phyloP scores from a whole-genome alignment of 2,329 filamentous ascomycete genomes.

The Decorospora gaudefroyi region DNA sequence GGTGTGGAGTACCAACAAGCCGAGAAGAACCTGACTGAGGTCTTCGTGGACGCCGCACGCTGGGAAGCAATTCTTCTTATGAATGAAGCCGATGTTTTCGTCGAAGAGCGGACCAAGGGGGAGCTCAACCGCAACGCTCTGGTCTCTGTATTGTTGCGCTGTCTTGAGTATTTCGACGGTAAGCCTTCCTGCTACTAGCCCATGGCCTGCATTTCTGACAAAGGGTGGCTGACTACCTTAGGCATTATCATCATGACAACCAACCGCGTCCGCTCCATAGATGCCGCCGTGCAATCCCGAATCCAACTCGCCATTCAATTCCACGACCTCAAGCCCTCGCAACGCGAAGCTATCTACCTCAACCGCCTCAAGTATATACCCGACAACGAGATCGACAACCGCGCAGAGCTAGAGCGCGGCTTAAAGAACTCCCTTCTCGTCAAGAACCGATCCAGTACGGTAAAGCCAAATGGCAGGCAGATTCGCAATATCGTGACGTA shows the following conservation, averaged over 20 bases:
- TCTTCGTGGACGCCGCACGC: background rate
- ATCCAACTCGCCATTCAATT: constrained; percentile 8
- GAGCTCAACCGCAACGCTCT: constrained; percentile 30
- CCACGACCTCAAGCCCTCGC: background rate
- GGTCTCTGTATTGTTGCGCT: constrained; percentile 39
- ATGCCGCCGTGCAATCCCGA: constrained; percentile 47
- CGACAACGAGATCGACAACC: too few relatives aligned
- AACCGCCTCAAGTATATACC: too few relatives aligned
- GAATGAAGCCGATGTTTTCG: constrained; percentile 55
- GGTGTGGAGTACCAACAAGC: background rate
- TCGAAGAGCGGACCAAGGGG: constrained; percentile 52
- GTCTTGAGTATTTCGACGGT: constrained; percentile 52
- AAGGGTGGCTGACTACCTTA: too few relatives aligned
- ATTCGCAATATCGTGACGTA: too few relatives aligned
- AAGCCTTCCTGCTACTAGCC: too few relatives aligned
- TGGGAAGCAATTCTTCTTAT: constrained; percentile 10
- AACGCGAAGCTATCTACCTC: background rate
- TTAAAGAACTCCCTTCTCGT: too few relatives aligned
- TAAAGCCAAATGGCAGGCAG: too few relatives aligned
- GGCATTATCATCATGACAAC: constrained; percentile 54
- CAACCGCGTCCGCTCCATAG: constrained; percentile 49
- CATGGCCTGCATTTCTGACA: too few relatives aligned
- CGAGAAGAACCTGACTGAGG: background rate
- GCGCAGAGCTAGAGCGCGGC: too few relatives aligned
- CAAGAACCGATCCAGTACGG: too few relatives aligned